A percentile compares a stretch with the other conserved stretches of the same genome.
phyloP scores from a whole-genome alignment of 371 early-diverging fungal genomes.

The Lichtheimia ramosa region DNA sequence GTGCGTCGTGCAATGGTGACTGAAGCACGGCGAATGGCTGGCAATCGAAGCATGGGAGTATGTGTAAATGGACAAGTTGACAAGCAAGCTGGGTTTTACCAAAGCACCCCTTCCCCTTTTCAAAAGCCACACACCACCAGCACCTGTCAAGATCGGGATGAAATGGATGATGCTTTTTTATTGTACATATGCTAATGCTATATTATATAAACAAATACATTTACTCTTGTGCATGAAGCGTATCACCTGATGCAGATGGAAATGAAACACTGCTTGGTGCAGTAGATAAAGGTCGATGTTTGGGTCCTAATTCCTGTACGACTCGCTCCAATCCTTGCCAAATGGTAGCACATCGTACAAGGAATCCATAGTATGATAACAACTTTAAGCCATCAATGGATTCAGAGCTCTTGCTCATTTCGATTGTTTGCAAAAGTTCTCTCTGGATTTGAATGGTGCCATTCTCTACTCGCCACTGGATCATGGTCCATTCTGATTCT shows the following conservation, averaged over 20 bases:
- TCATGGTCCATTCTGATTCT: constrained; percentile 13
- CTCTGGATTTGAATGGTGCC: constrained; percentile 10
- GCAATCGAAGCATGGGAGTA: constrained; percentile 12
- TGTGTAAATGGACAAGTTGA: constrained; percentile 1
- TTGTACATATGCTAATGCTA: not conserved
- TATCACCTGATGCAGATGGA: not conserved
- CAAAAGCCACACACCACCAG: no score
- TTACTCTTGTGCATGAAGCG: constrained; percentile 7
- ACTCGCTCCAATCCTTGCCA: constrained; percentile 18
- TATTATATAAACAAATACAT: no score
- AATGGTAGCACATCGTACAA: constrained; percentile 17
- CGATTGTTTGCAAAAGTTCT: constrained; percentile 11
- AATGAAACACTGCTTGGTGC: not conserved
- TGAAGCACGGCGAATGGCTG: constrained; percentile 12
- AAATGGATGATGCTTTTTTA: not conserved
- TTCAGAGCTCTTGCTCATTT: constrained; percentile 4
- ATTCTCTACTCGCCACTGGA: constrained; percentile 7
- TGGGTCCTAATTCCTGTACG: constrained; percentile 17
- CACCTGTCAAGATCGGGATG: not conserved
- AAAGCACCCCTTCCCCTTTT: no score
- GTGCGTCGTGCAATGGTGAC: constrained; percentile 16
- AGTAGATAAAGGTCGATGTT: not conserved
- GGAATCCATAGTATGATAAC: constrained; percentile 23
- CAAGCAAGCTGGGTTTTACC: no score
- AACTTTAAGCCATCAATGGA: constrained; percentile 13